phyloP scores from a whole-genome alignment of 495 filamentous ascomycete species.

The Cairneyella variabilis region DNA sequence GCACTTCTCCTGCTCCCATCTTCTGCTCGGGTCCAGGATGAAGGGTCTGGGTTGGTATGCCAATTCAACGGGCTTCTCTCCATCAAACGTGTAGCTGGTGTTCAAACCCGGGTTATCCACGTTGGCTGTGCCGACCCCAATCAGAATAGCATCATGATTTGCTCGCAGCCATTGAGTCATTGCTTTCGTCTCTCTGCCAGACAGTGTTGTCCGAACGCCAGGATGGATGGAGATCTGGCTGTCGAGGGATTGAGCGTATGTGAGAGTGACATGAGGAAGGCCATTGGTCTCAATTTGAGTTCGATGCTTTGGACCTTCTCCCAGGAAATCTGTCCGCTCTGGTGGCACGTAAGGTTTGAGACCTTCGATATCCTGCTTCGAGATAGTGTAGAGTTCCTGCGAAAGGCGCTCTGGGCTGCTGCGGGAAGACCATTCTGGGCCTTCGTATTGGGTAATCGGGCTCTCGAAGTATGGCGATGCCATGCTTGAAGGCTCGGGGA shows the following conservation, averaged over 20 bases:
- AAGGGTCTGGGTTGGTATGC: slow-evolving; percentile 69
- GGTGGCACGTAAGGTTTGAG: slow-evolving; percentile 12
- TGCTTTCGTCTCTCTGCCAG: slow-evolving; percentile 74
- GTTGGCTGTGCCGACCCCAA: slow-evolving; percentile 79
- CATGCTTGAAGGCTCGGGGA: too few species aligned
- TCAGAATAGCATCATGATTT: slow-evolving; percentile 76
- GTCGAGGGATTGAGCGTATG: slow-evolving; percentile 89
- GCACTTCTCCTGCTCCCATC: slow-evolving; percentile 51
- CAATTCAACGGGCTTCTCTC: slow-evolving; percentile 36
- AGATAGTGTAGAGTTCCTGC: slow-evolving; percentile 2
- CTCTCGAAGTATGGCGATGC: too few species aligned
- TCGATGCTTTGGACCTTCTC: neutral
- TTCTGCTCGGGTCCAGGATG: slow-evolving; percentile 66
- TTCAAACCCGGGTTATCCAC: slow-evolving; percentile 85
- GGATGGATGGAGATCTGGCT: slow-evolving; percentile 69
- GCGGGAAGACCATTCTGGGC: too few species aligned
- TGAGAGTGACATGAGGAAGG: slow-evolving; percentile 55
- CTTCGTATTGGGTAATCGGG: too few species aligned
- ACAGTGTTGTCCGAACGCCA: slow-evolving; percentile 73
- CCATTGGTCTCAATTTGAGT: neutral
- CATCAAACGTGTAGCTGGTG: slow-evolving; percentile 60
- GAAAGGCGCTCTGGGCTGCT: too few species aligned
- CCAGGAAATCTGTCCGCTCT: neutral
- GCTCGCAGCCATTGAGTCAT: slow-evolving; percentile 90
- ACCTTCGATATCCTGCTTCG: neutral